Base-by-base conservation (phyloP, 371 early-diverging fungal genomes). In the Syncephalastrum racemosum region DNA sequence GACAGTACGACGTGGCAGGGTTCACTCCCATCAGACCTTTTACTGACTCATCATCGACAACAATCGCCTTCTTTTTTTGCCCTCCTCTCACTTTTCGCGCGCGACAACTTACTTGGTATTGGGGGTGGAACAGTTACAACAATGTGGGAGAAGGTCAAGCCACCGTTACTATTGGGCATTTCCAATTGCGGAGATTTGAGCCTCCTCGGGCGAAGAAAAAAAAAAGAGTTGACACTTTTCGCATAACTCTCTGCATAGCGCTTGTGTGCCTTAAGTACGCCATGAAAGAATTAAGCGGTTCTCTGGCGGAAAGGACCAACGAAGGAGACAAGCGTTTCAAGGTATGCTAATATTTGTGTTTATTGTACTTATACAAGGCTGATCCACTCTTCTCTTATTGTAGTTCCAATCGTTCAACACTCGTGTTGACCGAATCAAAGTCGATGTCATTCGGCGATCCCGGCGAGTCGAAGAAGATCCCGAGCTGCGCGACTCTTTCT, bases 361-460 rank as follows among this genome's bases (percentile, higher is more conserved):
- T 49, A 4, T 15, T 7, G 6, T 27, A 49, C 6, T n/a, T 5
- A n/a, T 18, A 19, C 49, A 8, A 23, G 4, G 16, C 49, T 2
- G 8, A 18, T 41, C 13, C 12, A 36, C 3, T 5, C 15, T 24
- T 23, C 6, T 7, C 7, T 27, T 3, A 27, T 27, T 27, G 27
- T 73, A 92, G 91, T 93, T 83, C 61, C 86, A 85, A 80, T 80
- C 93, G 46, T 94, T 95, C 67, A 86, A 82, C 59, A 84, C 84
- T 41, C 81, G 93, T 23, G 82, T 93, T 15, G 87, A 91, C 49
- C 72, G 75, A 18, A 80, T 95, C 43, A 90, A 93, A 60, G 85
- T 94, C 67, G 86, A 91, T 68, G 83, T 90, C 40, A 70, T 81
- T 4, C 77, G 78, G 56, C 62, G 75, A 64, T 72, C 77, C 25